Evolutionary conservation across 495 filamentous ascomycete species (phyloP), one percentile per base, ranked within the genome.

Genomic region (Hypoxylon subgilvum): DNA sequence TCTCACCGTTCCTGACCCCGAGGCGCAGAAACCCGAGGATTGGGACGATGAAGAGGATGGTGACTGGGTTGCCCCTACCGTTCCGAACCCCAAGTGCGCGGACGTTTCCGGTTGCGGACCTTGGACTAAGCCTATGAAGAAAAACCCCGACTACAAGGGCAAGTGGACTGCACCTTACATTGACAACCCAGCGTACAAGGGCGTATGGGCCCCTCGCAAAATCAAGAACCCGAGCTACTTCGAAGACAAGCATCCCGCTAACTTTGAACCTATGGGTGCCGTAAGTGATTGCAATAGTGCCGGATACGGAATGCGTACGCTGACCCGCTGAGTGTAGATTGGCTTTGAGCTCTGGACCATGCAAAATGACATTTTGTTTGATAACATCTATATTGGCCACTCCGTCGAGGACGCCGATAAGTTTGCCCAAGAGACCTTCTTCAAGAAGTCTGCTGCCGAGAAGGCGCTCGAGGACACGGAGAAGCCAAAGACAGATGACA

Each of bases 1-100:
- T 54, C 77, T 80, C 51, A 88, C 83, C 69, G 81, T 97, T 53
- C 86, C 93, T 45, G 95, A 99, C 81, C 95, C 95, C 38, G 93
- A 97, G 79, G 92, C 95, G 30, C 84, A 92, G 82, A 99, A 97
- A 86, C 95, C 95, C 56, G 95, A 97, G 79, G 94, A 97, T 69
- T 99, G 95, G 95, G 94, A 97, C 79, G 94, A 97, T 53, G 95
- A 97, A 82, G 95, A 99, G 78, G 95, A 99, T 79, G 95, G 95
- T 70, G 95, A 99, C 79, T 99, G 92, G 92, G 76, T 97, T 64
- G 79, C 94, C 23, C 95, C 95, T n/a, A 91, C 85, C 52, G 85
- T 97, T 34, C 82, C 89, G 69, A 97, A 97, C 85, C 90, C 94
- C 73, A 96, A 96, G 85, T 97, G 95, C 70, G 84, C 86, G 56